Base-by-base conservation (phyloP, 139 green algal species). In the Diplosphaera chodatii region DNA sequence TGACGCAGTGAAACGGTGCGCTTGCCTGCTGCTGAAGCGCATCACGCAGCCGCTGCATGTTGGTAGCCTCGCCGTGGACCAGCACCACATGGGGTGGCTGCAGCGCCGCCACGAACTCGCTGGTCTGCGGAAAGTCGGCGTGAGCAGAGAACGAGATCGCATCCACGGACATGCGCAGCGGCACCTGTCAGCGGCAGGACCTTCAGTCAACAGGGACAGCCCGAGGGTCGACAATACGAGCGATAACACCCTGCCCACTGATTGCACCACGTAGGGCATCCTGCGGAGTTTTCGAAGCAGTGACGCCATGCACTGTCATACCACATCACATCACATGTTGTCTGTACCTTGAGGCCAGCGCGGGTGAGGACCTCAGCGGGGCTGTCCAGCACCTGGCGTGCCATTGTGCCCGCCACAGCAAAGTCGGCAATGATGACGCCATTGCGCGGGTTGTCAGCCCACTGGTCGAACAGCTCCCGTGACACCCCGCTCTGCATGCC, bases 91-190 rank as follows among this genome's bases (percentile, higher is more conserved):
- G 87, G 3, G 86, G 80, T 6, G 92, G 91, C 23, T 72, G 64
- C 32, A 98, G 79, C 30, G 70, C 40, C 34, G 96, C 87, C 56
- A 99, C 68, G 76, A 99, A 99, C 30, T 88, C 82, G 25, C 81
- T 88, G 10, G 95, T 99, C 84, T 99, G 95, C n/a, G 90, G 78
- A 76, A 91, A 99, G 80, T 99, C 95, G 25, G 95, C 94, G 74
- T 99, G 95, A 21, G 95, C 95, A 16, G 86, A 95, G 85, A 99
- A 99, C 55, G 87, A 96, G 67, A 99, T 98, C 74, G 92, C 88
- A 67, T 97, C 88, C 55, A 99, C 95, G 18, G 82, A 74, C 67
- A 88, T 90, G n/a, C 85, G 74, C 69, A 99, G 81, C 13, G 87
- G 87, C 18, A 96, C 82, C 80, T 91, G 84, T 62, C n/a, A n/a